phyloP scores from a whole-genome alignment of 768 basidiomycete species.

The Psilocybe sp. region DNA sequence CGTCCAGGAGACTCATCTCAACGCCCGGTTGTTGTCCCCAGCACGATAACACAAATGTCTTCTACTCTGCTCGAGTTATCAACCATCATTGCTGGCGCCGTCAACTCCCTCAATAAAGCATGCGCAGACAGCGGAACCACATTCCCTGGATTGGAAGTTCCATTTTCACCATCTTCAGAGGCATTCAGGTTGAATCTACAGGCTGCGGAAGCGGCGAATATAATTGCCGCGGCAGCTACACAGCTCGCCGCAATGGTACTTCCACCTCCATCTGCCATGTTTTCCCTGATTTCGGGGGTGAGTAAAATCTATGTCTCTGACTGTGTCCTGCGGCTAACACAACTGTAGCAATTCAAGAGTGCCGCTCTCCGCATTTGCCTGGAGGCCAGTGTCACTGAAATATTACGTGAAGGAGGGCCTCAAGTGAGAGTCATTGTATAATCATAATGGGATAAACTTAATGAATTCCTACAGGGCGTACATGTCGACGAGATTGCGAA shows the following conservation, averaged over 20 bases:
- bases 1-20: too few relatives aligned
- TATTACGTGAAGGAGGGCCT: constrained; percentile 29
- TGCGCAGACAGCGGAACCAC: constrained; percentile 12
- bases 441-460: not conserved
- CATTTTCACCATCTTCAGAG: constrained; percentile 24
- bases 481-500: constrained; percentile 35
- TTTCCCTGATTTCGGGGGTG: constrained; percentile 20
- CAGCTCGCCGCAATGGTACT: constrained; percentile 28
- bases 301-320: constrained; percentile 10
- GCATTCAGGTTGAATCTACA: constrained; percentile 23
- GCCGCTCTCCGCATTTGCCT: constrained; percentile 22
- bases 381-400: constrained; percentile 19
- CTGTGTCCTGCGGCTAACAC: constrained; percentile 5
- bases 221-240: constrained; percentile 28
- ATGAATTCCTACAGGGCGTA: constrained; percentile 23
- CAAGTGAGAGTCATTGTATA: constrained; percentile 13
- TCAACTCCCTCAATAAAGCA: constrained; percentile 20
- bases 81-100: constrained; percentile 14
- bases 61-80: constrained; percentile 6
- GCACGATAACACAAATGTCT: not conserved
- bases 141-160: constrained; percentile 25
- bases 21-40: too few relatives aligned
- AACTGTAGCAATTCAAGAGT: constrained; percentile 17
- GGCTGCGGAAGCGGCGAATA: constrained; percentile 25
- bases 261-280: constrained; percentile 22